These are phyloP conservation scores for Alternaria triticimaculans DNA, from an alignment of 2,329 filamentous ascomycete species.

Conservation along the genomic window DNA sequence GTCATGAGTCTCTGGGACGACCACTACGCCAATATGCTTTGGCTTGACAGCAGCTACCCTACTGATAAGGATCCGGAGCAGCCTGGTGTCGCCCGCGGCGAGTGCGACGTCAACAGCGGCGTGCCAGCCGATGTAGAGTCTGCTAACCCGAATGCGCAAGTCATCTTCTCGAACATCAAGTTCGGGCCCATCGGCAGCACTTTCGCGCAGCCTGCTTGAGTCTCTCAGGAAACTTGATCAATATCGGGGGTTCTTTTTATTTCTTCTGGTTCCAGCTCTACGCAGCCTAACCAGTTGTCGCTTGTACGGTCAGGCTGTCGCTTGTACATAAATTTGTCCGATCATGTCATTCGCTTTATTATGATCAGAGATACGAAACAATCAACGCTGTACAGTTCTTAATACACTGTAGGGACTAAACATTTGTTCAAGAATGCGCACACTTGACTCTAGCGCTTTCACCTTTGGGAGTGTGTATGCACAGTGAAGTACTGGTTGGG, in stretches of 20 bases:
- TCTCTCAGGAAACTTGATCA: background rate
- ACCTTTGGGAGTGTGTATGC: background rate
- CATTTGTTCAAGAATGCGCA: background rate
- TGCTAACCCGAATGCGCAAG: constrained; percentile 26
- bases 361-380: background rate
- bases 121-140: constrained; percentile 37
- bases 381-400: background rate
- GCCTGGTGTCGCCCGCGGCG: constrained; percentile 42
- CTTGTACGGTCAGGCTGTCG: background rate
- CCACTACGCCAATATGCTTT: constrained; percentile 72
- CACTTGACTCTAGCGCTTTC: background rate
- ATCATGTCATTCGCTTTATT: background rate
- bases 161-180: constrained; percentile 38
- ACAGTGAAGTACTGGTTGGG: background rate
- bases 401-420: background rate
- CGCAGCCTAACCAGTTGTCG: background rate
- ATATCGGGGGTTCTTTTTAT: too few relatives aligned
- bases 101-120: constrained; percentile 31
- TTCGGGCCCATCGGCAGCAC: constrained; percentile 41
- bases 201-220: constrained; percentile 33
- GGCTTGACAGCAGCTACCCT: constrained; percentile 74
- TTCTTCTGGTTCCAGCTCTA: background rate
- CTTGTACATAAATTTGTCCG: background rate
- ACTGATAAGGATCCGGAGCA: constrained; percentile 38
- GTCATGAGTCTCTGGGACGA: constrained; percentile 70